A percentile compares a stretch with the other conserved stretches of the same genome.
Evolutionary conservation across 2,329 filamentous ascomycete species (phyloP).

Genomic region (Didymella keratinophila): DNA sequence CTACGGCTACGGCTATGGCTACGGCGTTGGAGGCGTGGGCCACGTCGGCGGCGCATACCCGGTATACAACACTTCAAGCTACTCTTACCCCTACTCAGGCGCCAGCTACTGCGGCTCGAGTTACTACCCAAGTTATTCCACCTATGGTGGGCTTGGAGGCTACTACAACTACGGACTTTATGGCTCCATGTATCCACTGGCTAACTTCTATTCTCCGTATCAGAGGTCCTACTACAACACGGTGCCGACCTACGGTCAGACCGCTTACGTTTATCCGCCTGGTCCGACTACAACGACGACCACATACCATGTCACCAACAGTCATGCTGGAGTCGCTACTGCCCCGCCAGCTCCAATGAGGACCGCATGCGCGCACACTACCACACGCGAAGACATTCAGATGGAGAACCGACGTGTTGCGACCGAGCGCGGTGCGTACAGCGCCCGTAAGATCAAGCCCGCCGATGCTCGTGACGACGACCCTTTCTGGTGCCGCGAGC

Average conservation of each 20-base stretch:
- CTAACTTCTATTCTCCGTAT: slow-evolving; percentile 47
- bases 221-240: slow-evolving; percentile 45
- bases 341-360: slow-evolving; percentile 18
- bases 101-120: slow-evolving; percentile 22
- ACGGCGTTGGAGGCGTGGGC: slow-evolving; percentile 23
- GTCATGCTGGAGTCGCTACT: slow-evolving; percentile 22
- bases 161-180: slow-evolving; percentile 37
- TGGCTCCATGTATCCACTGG: slow-evolving; percentile 43
- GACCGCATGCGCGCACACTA: slow-evolving; percentile 24
- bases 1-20: slow-evolving; percentile 26
- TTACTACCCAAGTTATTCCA: slow-evolving; percentile 25
- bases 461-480: slow-evolving; percentile 45
- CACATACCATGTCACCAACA: slow-evolving; percentile 36
- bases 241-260: slow-evolving; percentile 31
- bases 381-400: slow-evolving; percentile 39
- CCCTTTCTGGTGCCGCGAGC: slow-evolving; percentile 50
- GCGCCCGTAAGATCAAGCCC: slow-evolving; percentile 41
- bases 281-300: slow-evolving; percentile 33
- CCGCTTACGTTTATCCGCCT: slow-evolving; percentile 37
- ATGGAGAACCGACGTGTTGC: slow-evolving; percentile 43
- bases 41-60: slow-evolving; percentile 21
- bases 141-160: slow-evolving; percentile 28
- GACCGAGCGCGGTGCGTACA: slow-evolving; percentile 44
- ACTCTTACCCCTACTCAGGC: slow-evolving; percentile 29
- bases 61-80: slow-evolving; percentile 36